Conservation (phyloP, 441 rosid genomes). For the Gossypium trilobum region DNA sequence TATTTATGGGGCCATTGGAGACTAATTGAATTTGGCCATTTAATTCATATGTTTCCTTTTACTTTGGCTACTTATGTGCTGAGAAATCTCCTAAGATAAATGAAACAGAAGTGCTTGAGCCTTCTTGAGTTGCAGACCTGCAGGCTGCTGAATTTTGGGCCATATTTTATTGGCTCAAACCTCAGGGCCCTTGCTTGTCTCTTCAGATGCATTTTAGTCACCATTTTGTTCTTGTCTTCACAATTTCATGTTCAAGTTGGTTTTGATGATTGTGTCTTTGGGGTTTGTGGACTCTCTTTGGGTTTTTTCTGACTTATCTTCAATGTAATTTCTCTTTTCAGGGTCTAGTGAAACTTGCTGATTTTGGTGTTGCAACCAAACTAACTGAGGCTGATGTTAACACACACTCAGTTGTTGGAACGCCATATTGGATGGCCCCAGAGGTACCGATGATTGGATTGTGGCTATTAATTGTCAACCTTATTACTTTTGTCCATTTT, state of each 20-base stretch:
- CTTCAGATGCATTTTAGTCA: background rate
- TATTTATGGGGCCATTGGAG: background rate
- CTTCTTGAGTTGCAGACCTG: background rate
- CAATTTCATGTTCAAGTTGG: background rate
- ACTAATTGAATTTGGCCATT: background rate
- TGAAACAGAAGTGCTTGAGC: background rate
- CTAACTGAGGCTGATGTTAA: slow-evolving; percentile 95
- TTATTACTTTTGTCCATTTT: slow-evolving; percentile 1
- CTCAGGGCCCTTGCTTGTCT: background rate
- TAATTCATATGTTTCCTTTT: slow-evolving; percentile 9
- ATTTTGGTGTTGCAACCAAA: slow-evolving; percentile 99
- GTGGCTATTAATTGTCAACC: background rate
- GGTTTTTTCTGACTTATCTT: slow-evolving; percentile 3
- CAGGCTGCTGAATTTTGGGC: background rate
- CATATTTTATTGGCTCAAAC: background rate
- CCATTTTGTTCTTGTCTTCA: background rate
- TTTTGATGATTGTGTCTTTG: background rate
- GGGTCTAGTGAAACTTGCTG: slow-evolving; percentile 99
- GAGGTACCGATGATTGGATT: slow-evolving; percentile 42
- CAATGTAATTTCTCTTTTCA: slow-evolving; percentile 27
- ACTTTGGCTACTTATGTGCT: background rate
- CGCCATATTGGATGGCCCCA: slow-evolving; percentile 99
- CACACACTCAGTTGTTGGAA: slow-evolving; percentile 98
- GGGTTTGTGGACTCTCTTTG: slow-evolving; percentile 8
- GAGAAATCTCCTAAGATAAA: slow-evolving; percentile 6